Evolutionary conservation across 441 rosid genomes (phyloP), one percentile per base, ranked within the genome.

Genomic region (Aquilaria agallochum): DNA sequence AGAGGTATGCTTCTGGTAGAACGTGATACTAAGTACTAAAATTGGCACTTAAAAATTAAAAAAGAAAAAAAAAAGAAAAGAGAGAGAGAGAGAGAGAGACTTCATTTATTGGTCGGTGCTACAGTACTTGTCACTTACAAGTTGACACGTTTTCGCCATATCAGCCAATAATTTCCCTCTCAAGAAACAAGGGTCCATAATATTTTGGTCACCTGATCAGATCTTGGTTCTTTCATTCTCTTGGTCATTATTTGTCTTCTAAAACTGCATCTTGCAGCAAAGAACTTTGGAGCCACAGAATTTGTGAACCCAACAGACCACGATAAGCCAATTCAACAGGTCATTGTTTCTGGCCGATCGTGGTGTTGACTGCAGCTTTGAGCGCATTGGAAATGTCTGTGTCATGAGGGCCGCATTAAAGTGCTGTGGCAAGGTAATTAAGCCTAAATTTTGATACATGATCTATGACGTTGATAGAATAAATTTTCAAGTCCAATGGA

Each of bases 351-450:
- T 81, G 73, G 90, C 97, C 5, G 98, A 93, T 76, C 96, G 98
- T 15, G 98, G 98, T 55, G 97, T 94, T 60, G 97, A 90, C 81
- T 90, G 90, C 70, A 93, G 97, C 74, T 90, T 90, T 70, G 98
- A 93, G 73, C 90, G 97, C 50, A 88, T 93, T 9, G 97, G 98
- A 62, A 93, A 93, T 76, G 98, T 93, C 61, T 78, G 92, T 9
- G 85, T 87, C 20, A 93, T 88, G 98, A 84, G 97, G 82, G 85
- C 96, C 58, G 98, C 98, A 56, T 68, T 94, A 76, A 97, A 89
- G 67, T 94, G 98, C 77, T 94, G 97, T 76, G 97, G 89, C 76
- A 94, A 94, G 95, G 97, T 86, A 68, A 72, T 69, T 60, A 9
- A 31, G 5, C 52, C 46, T 66, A n/a, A 31, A 68, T 40, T 65